phyloP scores from a whole-genome alignment of 2,329 filamentous ascomycete species.

The Neofusicoccum kwambonambiense region DNA sequence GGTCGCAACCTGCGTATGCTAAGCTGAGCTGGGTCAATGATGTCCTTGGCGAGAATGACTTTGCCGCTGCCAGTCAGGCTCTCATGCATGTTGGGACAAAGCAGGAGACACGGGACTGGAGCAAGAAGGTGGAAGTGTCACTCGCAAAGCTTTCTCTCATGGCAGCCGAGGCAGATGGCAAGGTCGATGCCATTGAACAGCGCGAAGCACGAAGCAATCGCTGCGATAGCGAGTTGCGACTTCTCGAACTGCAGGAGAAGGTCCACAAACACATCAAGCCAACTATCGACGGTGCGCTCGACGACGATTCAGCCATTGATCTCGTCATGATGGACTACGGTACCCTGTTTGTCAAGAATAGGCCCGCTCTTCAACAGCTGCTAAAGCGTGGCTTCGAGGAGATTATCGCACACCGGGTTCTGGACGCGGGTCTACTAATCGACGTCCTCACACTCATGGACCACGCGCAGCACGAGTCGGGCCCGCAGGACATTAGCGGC shows the following conservation, averaged over 20 bases:
- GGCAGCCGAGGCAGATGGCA: conserved; percentile 53
- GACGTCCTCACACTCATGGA: conserved; percentile 80
- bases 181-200: conserved; percentile 35
- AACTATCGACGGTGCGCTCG: conserved; percentile 69
- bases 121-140: conserved; percentile 88
- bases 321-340: conserved; percentile 69
- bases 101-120: conserved; percentile 81
- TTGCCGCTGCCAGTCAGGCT: conserved; percentile 68
- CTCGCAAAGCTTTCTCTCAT: conserved; percentile 76
- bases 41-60: conserved; percentile 72
- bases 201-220: conserved; percentile 47
- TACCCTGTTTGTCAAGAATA: conserved; percentile 40
- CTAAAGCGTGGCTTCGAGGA: conserved; percentile 69
- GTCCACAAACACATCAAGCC: conserved; percentile 70
- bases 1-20: conserved; percentile 67
- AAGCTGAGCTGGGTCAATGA: conserved; percentile 96
- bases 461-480: conserved; percentile 40
- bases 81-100: conserved; percentile 68
- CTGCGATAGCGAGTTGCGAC: conserved; percentile 61
- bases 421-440: conserved; percentile 60
- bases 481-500: conserved; percentile 52
- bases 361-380: conserved; percentile 65
- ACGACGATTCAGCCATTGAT: conserved; percentile 74
- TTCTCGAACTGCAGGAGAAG: conserved; percentile 77
- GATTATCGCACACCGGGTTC: conserved; percentile 68